A percentile compares a stretch with the other conserved stretches of the same genome.
Evolutionary conservation across 2,329 filamentous ascomycete species (phyloP).

Genomic region (Trichoderma sp.): DNA sequence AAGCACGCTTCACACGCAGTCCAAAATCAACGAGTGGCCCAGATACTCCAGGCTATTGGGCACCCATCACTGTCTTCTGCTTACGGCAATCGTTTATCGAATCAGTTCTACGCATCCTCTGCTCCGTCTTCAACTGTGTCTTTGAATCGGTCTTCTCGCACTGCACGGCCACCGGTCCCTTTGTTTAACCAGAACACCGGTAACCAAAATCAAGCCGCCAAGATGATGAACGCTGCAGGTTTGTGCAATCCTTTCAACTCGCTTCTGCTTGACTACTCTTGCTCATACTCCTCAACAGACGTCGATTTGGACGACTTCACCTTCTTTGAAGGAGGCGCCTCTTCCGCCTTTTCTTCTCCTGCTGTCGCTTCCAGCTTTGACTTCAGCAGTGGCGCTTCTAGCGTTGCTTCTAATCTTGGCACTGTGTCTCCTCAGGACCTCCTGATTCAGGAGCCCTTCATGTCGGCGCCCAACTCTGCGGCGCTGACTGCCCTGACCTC

Average conservation of each 20-base stretch:
- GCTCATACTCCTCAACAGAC: slow-evolving; percentile 32
- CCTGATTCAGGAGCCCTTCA: slow-evolving; percentile 63
- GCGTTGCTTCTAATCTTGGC: slow-evolving; percentile 53
- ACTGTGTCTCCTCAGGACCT: slow-evolving; percentile 86
- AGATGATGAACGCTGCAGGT: slow-evolving; percentile 46
- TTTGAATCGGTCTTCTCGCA: slow-evolving; percentile 52
- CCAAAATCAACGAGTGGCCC: slow-evolving; percentile 58
- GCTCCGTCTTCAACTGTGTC: slow-evolving; percentile 58
- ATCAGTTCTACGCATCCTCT: slow-evolving; percentile 66
- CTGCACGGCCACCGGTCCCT: slow-evolving; percentile 65
- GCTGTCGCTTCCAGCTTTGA: slow-evolving; percentile 51
- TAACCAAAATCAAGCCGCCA: slow-evolving; percentile 46
- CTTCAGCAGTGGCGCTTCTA: slow-evolving; percentile 44
- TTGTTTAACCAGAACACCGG: slow-evolving; percentile 62
- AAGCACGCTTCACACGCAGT: slow-evolving; percentile 38
- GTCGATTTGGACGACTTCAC: slow-evolving; percentile 58
- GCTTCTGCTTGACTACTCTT: slow-evolving; percentile 29
- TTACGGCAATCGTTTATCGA: slow-evolving; percentile 55
- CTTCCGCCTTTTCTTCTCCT: slow-evolving; percentile 53
- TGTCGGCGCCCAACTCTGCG: slow-evolving; percentile 77
- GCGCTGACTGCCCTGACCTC: slow-evolving; percentile 83
- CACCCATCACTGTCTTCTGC: slow-evolving; percentile 53
- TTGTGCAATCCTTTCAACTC: slow-evolving; percentile 21
- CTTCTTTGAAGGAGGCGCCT: slow-evolving; percentile 51
- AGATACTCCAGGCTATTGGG: slow-evolving; percentile 57